Percentiles rank a stretch among this genome's conserved stretches.
Conservation (phyloP, 169 alveolate genomes). For the Babesia microti region DNA sequence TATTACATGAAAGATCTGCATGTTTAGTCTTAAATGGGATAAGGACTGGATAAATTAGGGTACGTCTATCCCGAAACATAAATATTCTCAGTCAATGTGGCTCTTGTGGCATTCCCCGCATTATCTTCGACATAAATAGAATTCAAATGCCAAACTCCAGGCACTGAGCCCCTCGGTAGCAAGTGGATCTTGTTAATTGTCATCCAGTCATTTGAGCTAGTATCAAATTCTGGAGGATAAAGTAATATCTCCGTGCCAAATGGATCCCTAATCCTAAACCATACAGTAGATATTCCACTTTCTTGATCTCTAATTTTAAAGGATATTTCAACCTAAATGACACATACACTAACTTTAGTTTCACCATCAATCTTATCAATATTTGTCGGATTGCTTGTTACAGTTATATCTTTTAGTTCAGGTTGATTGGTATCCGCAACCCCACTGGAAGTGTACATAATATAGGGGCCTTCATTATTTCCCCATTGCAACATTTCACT, state of each 20-base stretch:
- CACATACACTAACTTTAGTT: slow-evolving; percentile 39
- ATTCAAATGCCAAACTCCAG: slow-evolving; percentile 56
- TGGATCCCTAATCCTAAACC: slow-evolving; percentile 19
- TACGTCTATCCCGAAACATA: slow-evolving; percentile 3
- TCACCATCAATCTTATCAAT: slow-evolving; percentile 52
- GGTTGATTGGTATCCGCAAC: slow-evolving; percentile 43
- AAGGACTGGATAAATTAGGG: background rate
- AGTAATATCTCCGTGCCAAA: slow-evolving; percentile 23
- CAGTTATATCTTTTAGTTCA: slow-evolving; percentile 30
- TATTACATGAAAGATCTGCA: too few relatives aligned
- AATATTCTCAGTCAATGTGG: slow-evolving; percentile 21
- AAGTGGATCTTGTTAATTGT: slow-evolving; percentile 16
- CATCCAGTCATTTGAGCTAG: slow-evolving; percentile 25
- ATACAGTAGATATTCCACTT: slow-evolving; percentile 46
- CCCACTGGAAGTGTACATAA: slow-evolving; percentile 5
- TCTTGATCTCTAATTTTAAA: slow-evolving; percentile 43
- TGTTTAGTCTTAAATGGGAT: too few relatives aligned
- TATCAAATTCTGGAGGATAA: slow-evolving; percentile 19
- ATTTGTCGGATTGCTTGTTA: slow-evolving; percentile 49
- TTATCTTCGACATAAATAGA: slow-evolving; percentile 19
- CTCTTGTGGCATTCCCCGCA: slow-evolving; percentile 37
- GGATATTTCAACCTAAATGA: slow-evolving; percentile 14
- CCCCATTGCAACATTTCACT: slow-evolving; percentile 46
- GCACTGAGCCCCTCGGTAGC: slow-evolving; percentile 59
- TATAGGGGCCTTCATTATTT: slow-evolving; percentile 21